Base-by-base conservation (phyloP, 345 rosid species). In the Brassica juncea region DNA sequence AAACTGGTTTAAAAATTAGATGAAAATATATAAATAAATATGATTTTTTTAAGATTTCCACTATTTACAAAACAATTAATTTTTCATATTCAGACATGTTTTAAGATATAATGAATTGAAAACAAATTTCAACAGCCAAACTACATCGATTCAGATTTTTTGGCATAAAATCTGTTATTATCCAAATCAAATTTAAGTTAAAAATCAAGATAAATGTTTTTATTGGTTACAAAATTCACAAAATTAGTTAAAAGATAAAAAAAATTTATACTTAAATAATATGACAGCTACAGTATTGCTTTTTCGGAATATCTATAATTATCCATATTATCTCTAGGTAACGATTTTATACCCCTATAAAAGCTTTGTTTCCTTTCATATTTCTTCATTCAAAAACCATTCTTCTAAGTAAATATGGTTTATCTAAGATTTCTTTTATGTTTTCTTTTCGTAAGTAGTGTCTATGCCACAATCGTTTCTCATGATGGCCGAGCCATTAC, bases 401-500 rank as follows among this genome's bases (percentile, higher is more conserved):
- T 11, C 15, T 12, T 44, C 6, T 12, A 44, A 12, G 6, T 44
- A 44, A 44, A 44, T 11, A 44, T 44, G 15, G 5, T 44, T 44
- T 44, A 1, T 44, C 15, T 12, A 11, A 44, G 54, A 44, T 12
- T 11, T 44, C 5, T 44, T 44, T 44, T 44, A 44, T 44, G 54
- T 44, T 44, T 3, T 11, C 54, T 44, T 4, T 44, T 44, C 5
- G 15, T 44, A 44, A 44, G 54, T 44, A 44, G 54, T 44, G 54
- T 4, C 4, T 44, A 12, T 44, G 15, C 15, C 54, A 44, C 54
- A 44, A 44, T 44, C 15, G 54, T 44, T 44, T 44, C 84, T 64
- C 84, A 81, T 0, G 84, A 81, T 23, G 80, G 81, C 1, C 44
- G 84, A 67, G 87, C 91, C 32, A 64, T 88, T 28, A 81, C 87